These are phyloP conservation scores for Paulownia fortunei DNA, from an alignment of 257 asterid genomes.

Conservation along the genomic window DNA sequence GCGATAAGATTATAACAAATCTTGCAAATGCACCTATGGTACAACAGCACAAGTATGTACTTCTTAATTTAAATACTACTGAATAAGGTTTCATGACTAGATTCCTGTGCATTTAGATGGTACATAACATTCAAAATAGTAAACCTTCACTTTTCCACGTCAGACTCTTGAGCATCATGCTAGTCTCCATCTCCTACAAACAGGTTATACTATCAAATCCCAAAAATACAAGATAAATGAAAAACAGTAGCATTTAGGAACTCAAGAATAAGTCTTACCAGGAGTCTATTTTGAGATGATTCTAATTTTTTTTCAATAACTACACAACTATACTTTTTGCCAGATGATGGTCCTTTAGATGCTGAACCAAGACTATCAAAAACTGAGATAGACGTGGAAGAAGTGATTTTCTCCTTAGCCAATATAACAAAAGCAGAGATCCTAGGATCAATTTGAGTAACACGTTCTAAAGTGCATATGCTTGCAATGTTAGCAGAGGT, in stretches of 20 bases:
- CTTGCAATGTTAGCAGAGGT: constrained; percentile 33
- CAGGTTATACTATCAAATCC: constrained; percentile 13
- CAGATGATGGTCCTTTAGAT: background rate
- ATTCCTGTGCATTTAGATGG: constrained; percentile 6
- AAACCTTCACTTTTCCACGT: constrained; percentile 31
- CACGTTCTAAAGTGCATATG: constrained; percentile 37
- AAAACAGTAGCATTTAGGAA: constrained; percentile 16
- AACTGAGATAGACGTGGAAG: background rate
- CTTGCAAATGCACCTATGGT: background rate
- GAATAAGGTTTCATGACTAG: background rate
- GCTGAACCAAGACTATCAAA: background rate
- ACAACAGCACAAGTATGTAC: background rate
- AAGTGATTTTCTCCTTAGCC: constrained; percentile 42
- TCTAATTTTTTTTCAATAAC: background rate
- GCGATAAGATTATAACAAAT: constrained; percentile 4
- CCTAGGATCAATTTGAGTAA: constrained; percentile 38
- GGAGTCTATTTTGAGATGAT: constrained; percentile 6
- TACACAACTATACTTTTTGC: background rate
- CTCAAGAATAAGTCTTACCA: constrained; percentile 20
- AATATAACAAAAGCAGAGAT: constrained; percentile 40
- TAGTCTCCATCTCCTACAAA: constrained; percentile 30
- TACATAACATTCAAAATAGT: background rate
- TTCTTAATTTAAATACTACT: background rate
- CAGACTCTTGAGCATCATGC: background rate
- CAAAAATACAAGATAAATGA: background rate